A percentile compares a stretch with the other conserved stretches of the same genome.
Conservation (phyloP, 2,329 filamentous ascomycete genomes). For the Beauveria pseudobassiana region DNA sequence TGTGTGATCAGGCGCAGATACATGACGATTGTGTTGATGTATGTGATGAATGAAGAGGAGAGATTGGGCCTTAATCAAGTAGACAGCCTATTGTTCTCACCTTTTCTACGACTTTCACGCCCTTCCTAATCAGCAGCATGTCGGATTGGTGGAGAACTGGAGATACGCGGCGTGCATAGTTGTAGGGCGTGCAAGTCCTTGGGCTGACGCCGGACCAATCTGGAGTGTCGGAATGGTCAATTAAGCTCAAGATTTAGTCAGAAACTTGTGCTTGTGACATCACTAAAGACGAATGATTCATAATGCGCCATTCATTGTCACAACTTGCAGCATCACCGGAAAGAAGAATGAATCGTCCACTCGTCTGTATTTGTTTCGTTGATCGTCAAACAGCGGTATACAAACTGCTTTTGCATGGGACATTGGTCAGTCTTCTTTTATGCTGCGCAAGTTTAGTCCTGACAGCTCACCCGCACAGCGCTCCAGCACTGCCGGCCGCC, state of each 20-base stretch:
- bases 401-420: too few relatives aligned
- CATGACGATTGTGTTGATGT: neutral
- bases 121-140: neutral
- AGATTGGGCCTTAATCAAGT: neutral
- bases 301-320: neutral
- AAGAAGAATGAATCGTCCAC: too few relatives aligned
- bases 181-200: conserved; percentile 1
- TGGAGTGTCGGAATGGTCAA: neutral
- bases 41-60: neutral
- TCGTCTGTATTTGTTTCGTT: too few relatives aligned
- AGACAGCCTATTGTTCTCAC: neutral
- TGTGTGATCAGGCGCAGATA: conserved; percentile 31
- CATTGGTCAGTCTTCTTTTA: too few relatives aligned
- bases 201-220: conserved; percentile 1
- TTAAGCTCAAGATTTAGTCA: neutral
- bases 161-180: neutral
- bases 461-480: too few relatives aligned
- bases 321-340: too few relatives aligned
- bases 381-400: too few relatives aligned
- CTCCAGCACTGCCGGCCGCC: too few relatives aligned
- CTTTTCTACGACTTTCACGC: neutral
- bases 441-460: too few relatives aligned
- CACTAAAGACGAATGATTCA: neutral
- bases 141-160: conserved; percentile 4
- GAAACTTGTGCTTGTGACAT: neutral